Conservation (phyloP, 768 basidiomycete species). For the Mycena epipterygia region DNA sequence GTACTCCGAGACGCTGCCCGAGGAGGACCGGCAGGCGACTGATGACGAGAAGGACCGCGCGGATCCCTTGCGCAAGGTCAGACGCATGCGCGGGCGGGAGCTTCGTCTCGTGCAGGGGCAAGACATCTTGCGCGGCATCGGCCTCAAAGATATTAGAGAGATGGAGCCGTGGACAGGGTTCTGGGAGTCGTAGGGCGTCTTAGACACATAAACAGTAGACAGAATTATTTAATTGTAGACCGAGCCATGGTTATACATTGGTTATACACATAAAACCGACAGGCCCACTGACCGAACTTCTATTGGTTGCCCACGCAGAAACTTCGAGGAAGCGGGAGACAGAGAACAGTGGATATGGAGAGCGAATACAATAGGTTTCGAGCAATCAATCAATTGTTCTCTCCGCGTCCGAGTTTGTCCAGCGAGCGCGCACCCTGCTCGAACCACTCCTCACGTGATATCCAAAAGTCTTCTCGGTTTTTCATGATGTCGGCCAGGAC, state of each 20-base stretch:
- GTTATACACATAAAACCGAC: constrained; percentile 12
- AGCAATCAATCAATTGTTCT: constrained; percentile 52
- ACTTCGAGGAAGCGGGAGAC: too few species aligned
- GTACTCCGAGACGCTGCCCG: constrained; percentile 68
- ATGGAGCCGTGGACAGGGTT: constrained; percentile 63
- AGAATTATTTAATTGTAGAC: constrained; percentile 31
- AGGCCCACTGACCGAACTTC: too few species aligned
- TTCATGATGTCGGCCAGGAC: constrained; percentile 99
- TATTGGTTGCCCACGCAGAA: too few species aligned
- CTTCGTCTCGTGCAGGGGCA: constrained; percentile 86
- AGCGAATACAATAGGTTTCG: too few species aligned
- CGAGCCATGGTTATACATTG: constrained; percentile 6
- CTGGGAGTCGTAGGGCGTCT: constrained; percentile 52
- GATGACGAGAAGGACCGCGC: constrained; percentile 83
- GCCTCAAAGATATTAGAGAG: constrained; percentile 49
- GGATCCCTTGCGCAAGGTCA: constrained; percentile 74
- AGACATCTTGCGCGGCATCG: constrained; percentile 69
- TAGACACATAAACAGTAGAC: background rate
- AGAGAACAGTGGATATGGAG: too few species aligned
- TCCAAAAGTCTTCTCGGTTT: constrained; percentile 94
- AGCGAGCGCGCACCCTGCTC: constrained; percentile 88
- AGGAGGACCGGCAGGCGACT: constrained; percentile 69
- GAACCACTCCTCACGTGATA: constrained; percentile 93
- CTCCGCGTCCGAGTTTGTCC: constrained; percentile 88
- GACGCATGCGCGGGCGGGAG: constrained; percentile 89